Base-by-base conservation (phyloP, 306 rosid genomes). In the Notholithocarpus densiflorus region DNA sequence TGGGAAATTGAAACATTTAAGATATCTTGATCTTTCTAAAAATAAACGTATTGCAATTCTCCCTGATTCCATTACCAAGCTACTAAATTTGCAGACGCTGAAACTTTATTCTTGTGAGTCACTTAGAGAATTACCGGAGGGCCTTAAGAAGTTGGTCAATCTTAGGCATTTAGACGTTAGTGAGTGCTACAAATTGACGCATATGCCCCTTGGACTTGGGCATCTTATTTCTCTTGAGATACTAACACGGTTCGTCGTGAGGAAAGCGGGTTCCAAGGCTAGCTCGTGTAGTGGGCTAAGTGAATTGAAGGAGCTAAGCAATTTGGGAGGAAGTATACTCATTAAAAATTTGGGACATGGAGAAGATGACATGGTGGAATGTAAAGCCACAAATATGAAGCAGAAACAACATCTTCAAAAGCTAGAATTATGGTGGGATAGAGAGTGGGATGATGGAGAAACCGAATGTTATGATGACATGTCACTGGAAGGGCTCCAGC, bases 61-160 rank as follows among this genome's bases (percentile, higher is more conserved):
- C 7, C 40, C 8, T 32, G 5, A 32, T 32, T 5, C 40, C 0
- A 32, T 32, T 32, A 5, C 78, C 21, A 18, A 24, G 53, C 65
- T 82, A 43, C 72, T 61, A 17, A 52, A 20, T 70, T 71, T 72
- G 52, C 78, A 40, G 66, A 64, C 82, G 1, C 5, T 77, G 74
- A 82, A 53, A 69, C 78, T 82, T 5, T n/a, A 40, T 8, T 61
- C 71, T 14, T 82, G 78, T 51, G 2, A n/a, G 14, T 19, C n/a
- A 29, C 54, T 77, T 32, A 77, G 18, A 24, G 21, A 48, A 37
- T 82, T 82, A 55, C 81, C 75, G 62, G 40, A 21, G 37, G 7
- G 37, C 40, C 32, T 32, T 1, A 32, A 32, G 40, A 32, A 32
- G 40, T 5, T 32, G 40, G 57, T 82, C 66, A 76, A 68, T 1